phyloP scores from a whole-genome alignment of 192 early-diverging fungal species.

The Chytriomyces sp. region DNA sequence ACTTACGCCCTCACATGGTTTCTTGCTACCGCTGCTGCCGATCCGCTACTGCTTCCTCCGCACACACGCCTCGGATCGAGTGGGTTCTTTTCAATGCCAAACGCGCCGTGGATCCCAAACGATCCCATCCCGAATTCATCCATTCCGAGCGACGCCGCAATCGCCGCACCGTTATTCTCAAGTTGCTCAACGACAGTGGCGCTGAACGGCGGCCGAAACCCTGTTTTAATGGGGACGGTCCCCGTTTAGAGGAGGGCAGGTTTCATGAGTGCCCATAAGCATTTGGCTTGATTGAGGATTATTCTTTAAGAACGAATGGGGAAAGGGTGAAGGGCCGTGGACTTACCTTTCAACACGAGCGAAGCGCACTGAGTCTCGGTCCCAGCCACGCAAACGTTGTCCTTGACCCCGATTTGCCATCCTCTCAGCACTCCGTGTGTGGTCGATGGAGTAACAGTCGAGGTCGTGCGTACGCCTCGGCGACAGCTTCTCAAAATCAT shows the following conservation, averaged over 20 bases:
- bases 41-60: conserved; percentile 92
- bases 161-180: conserved; percentile 63
- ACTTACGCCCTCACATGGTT: conserved; percentile 77
- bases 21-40: conserved; percentile 85
- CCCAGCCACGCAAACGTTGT: conserved; percentile 70
- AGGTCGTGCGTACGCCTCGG: too few species aligned
- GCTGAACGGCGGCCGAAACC: conserved; percentile 68
- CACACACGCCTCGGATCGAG: conserved; percentile 49
- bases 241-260: neutral
- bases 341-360: conserved; percentile 59
- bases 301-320: too few species aligned
- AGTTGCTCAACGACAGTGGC: conserved; percentile 73
- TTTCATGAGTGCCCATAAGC: neutral
- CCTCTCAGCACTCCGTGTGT: too few species aligned
- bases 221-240: conserved; percentile 28
- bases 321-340: too few species aligned
- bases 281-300: neutral
- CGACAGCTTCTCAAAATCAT: too few species aligned
- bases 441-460: too few species aligned
- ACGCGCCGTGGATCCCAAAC: conserved; percentile 46
- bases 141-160: conserved; percentile 80
- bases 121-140: conserved; percentile 98
- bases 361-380: conserved; percentile 70
- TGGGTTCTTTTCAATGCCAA: conserved; percentile 46
- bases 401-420: conserved; percentile 74